phyloP scores from a whole-genome alignment of 176 grass and related monocot species.

The Areca catechu region DNA sequence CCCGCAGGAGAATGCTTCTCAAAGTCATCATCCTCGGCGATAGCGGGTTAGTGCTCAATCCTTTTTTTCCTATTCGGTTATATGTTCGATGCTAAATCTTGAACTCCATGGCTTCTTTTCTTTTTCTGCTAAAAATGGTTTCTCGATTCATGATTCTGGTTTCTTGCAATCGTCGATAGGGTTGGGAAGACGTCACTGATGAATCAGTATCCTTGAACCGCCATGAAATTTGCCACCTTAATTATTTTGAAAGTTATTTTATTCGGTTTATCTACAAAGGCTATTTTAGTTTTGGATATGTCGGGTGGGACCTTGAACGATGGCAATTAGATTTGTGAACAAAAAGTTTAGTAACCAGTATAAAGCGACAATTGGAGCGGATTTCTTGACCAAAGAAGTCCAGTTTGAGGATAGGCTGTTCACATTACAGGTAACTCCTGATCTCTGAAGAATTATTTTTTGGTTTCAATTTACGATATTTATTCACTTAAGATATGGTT shows the following conservation, averaged over 20 bases:
- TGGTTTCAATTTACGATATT: too few species aligned
- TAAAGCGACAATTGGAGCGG: constrained; percentile 92
- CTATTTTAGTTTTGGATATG: constrained; percentile 13
- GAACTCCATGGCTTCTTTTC: neutral
- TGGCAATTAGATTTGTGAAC: constrained; percentile 65
- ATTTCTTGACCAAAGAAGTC: constrained; percentile 98
- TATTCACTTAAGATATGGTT: too few species aligned
- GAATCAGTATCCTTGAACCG: constrained; percentile 90
- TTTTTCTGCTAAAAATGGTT: constrained; percentile 11
- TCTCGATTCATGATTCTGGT: neutral
- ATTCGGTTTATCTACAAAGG: neutral
- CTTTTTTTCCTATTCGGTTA: neutral
- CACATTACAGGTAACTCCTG: constrained; percentile 64
- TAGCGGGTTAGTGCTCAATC: constrained; percentile 3
- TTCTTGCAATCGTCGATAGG: constrained; percentile 26
- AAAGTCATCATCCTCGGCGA: constrained; percentile 47
- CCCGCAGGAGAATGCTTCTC: constrained; percentile 62
- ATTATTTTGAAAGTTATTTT: neutral
- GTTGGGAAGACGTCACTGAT: constrained; percentile 97
- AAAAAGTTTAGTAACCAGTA: constrained; percentile 99
- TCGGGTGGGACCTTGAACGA: constrained; percentile 39
- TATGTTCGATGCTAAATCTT: neutral
- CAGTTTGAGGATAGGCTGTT: constrained; percentile 85
- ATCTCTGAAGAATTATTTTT: neutral
- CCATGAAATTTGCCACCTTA: too few species aligned